phyloP scores from a whole-genome alignment of 192 early-diverging fungal species.

The Mortierella claussenii region DNA sequence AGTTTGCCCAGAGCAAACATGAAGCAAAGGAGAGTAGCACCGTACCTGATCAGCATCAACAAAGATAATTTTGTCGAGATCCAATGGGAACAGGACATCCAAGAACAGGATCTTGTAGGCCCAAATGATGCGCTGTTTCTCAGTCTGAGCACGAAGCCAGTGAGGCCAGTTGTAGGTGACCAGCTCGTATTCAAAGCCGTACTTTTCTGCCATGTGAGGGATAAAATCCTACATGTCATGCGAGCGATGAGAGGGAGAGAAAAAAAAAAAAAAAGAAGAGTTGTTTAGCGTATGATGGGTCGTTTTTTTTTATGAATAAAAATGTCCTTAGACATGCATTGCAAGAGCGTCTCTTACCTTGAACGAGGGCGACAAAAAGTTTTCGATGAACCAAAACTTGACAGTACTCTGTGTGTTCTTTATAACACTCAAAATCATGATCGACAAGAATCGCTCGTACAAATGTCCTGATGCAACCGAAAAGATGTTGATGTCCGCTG shows the following conservation, averaged over 20 bases:
- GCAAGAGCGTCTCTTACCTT: conserved; percentile 62
- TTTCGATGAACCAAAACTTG: conserved; percentile 99
- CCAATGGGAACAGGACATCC: conserved; percentile 96
- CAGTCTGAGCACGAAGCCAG: conserved; percentile 91
- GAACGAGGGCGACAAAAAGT: conserved; percentile 97
- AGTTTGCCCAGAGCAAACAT: too few species aligned
- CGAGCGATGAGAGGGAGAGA: not conserved
- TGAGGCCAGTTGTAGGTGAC: conserved; percentile 99
- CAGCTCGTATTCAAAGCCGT: conserved; percentile 93
- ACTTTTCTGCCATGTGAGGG: conserved; percentile 86
- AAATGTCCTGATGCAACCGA: conserved; percentile 98
- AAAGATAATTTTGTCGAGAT: conserved; percentile 94
- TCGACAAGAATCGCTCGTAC: conserved; percentile 96
- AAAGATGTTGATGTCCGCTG: conserved; percentile 90
- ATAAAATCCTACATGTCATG: conserved; percentile 89
- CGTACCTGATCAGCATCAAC: conserved; percentile 96
- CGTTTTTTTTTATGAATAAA: too few species aligned
- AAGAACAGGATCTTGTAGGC: conserved; percentile 99
- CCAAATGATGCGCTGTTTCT: conserved; percentile 98
- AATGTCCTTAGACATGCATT: not conserved
- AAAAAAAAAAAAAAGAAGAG: conserved; percentile 5
- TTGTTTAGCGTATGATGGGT: too few species aligned
- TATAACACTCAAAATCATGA: conserved; percentile 96
- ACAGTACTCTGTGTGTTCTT: conserved; percentile 88
- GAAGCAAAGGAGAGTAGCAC: not conserved